These are phyloP conservation scores for Fusarium algeriense DNA, from an alignment of 2,329 filamentous ascomycete genomes.

Conservation along the genomic window DNA sequence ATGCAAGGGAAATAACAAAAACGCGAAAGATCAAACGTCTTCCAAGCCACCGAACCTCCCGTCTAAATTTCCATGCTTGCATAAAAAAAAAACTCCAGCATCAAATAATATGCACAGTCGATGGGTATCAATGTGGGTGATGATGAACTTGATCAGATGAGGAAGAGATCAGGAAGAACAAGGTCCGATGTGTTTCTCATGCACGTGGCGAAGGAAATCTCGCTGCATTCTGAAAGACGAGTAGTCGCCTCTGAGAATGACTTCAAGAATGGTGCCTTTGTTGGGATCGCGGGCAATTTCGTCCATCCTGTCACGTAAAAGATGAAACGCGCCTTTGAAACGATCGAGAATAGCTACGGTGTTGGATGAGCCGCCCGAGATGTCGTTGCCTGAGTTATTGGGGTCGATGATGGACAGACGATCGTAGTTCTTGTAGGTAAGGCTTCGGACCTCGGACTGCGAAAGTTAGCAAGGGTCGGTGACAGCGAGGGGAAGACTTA, in stretches of 20 bases:
- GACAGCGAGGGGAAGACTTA: constrained; percentile 52
- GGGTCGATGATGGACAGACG: constrained; percentile 92
- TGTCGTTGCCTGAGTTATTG: constrained; percentile 86
- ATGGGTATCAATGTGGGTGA: constrained; percentile 12
- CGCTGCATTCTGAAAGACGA: constrained; percentile 78
- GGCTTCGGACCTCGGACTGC: constrained; percentile 58
- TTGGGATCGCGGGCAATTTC: constrained; percentile 56
- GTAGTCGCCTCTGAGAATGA: constrained; percentile 84
- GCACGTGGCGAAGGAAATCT: constrained; percentile 68
- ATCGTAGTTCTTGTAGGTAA: constrained; percentile 70
- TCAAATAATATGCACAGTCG: constrained; percentile 21
- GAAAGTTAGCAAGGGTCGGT: background rate
- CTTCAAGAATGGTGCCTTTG: constrained; percentile 68
- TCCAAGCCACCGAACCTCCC: constrained; percentile 17
- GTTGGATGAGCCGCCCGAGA: constrained; percentile 85
- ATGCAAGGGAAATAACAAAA: constrained; percentile 10
- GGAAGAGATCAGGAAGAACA: constrained; percentile 45
- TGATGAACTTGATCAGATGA: too few relatives aligned
- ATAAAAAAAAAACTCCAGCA: constrained; percentile 35
- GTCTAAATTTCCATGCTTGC: constrained; percentile 19
- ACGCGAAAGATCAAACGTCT: constrained; percentile 13
- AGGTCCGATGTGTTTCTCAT: constrained; percentile 55
- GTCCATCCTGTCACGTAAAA: constrained; percentile 69
- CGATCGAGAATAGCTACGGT: constrained; percentile 74
- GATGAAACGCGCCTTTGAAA: constrained; percentile 74